Evolutionary conservation across 495 filamentous ascomycete genomes (phyloP).

Genomic region (Aspergillus mulundensis): DNA sequence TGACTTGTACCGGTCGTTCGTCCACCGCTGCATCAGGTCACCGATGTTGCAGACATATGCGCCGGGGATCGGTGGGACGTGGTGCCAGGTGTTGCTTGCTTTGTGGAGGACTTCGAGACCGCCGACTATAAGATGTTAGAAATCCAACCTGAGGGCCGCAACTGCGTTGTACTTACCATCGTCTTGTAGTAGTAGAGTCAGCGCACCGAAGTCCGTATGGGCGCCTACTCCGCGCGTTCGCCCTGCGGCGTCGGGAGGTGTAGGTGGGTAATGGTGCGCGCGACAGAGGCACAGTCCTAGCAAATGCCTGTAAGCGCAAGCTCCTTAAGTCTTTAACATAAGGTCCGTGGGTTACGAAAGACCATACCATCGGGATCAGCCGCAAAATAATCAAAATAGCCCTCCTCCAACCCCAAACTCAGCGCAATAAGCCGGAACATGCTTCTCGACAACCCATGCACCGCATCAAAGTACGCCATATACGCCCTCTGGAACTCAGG

Average conservation of each 20-base stretch:
- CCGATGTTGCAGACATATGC: conserved; percentile 8
- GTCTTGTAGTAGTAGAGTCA: conserved; percentile 1
- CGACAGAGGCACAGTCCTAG: not conserved
- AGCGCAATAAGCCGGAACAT: conserved; percentile 8
- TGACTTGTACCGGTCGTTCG: conserved; percentile 10
- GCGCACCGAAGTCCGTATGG: not conserved
- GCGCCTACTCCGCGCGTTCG: conserved; percentile 6
- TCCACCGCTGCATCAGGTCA: conserved; percentile 9
- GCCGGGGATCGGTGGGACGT: not conserved
- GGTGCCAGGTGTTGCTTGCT: conserved; percentile 3
- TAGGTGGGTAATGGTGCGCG: conserved; percentile 8
- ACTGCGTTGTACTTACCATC: not conserved
- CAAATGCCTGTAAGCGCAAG: too few species aligned
- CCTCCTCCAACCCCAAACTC: conserved; percentile 1
- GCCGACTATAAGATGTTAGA: conserved; percentile 1
- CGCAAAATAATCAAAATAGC: conserved; percentile 7
- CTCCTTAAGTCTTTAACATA: too few species aligned
- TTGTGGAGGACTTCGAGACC: conserved; percentile 8
- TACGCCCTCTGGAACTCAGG: conserved; percentile 2
- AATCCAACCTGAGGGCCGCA: too few species aligned
- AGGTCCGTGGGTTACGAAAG: too few species aligned
- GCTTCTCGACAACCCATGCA: not conserved
- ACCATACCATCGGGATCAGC: not conserved
- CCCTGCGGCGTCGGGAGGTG: not conserved
- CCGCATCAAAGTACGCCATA: conserved; percentile 2